Evolutionary conservation across 1,139 yeast species (phyloP).

Genomic region (Geotrichum klebahnii): DNA sequence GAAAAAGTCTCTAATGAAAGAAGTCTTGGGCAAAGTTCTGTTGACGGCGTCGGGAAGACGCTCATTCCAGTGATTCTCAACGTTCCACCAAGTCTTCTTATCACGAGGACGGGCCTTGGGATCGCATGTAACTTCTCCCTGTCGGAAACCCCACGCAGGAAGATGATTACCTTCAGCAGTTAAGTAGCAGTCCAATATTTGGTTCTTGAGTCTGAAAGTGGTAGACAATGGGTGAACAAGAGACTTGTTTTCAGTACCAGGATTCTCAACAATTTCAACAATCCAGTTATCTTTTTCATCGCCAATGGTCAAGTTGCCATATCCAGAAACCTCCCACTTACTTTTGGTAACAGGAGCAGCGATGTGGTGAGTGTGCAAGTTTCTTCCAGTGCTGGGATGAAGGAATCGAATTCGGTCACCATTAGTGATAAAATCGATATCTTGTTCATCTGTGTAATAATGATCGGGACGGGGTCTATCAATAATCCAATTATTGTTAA

Average conservation of each 20-base stretch:
- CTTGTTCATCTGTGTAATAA: conserved; percentile 50
- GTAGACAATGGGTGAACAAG: conserved; percentile 83
- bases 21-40: conserved; percentile 76
- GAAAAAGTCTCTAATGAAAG: conserved; percentile 81
- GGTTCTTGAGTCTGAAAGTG: conserved; percentile 71
- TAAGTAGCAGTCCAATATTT: conserved; percentile 73
- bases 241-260: conserved; percentile 55
- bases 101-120: conserved; percentile 75
- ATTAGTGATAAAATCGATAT: conserved; percentile 57
- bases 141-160: conserved; percentile 98
- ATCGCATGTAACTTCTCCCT: conserved; percentile 89
- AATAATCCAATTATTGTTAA: conserved; percentile 86
- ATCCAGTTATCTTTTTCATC: conserved; percentile 93
- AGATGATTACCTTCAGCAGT: conserved; percentile 73
- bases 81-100: conserved; percentile 97
- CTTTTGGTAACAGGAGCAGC: conserved; percentile 71
- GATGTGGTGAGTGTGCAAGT: conserved; percentile 82
- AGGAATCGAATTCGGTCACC: conserved; percentile 74
- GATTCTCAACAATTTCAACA: conserved; percentile 78
- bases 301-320: conserved; percentile 83
- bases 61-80: conserved; percentile 77
- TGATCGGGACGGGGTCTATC: conserved; percentile 66
- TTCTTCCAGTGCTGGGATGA: conserved; percentile 80
- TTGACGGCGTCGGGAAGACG: conserved; percentile 65
- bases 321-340: conserved; percentile 84